These are phyloP conservation scores for Papilionanthe hybrid DNA, from an alignment of 116 monocot species.

Conservation along the genomic window DNA sequence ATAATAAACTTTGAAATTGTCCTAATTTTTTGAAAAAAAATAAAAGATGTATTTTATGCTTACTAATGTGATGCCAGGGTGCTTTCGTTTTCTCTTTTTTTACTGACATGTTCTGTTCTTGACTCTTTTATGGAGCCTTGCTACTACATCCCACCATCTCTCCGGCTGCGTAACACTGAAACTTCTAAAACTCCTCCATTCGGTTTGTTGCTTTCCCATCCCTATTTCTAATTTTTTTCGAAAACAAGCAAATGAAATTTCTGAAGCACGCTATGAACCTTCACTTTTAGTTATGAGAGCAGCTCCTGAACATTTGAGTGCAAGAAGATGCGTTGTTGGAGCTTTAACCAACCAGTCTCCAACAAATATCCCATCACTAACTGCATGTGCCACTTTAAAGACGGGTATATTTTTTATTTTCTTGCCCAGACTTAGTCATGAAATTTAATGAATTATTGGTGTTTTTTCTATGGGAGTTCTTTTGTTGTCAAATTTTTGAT, in stretches of 20 bases:
- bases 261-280: neutral
- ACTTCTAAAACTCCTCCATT: conserved; percentile 44
- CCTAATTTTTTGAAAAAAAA: no score
- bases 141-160: conserved; percentile 66
- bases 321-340: conserved; percentile 38
- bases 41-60: neutral
- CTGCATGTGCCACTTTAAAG: conserved; percentile 9
- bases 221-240: neutral
- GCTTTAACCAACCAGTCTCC: conserved; percentile 30
- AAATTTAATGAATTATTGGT: no score
- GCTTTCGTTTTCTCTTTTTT: neutral
- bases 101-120: neutral
- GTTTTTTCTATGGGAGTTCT: neutral
- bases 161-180: conserved; percentile 28
- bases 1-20: no score
- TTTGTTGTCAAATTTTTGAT: neutral
- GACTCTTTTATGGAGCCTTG: conserved; percentile 40
- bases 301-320: conserved; percentile 40
- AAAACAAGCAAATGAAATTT: neutral
- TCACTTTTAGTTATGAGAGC: conserved; percentile 32
- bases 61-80: neutral
- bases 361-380: conserved; percentile 27
- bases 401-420: conserved; percentile 23
- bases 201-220: conserved; percentile 26
- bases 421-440: no score